Conservation (phyloP, 805 yeast genomes). For the Wickerhamiella brachini region DNA sequence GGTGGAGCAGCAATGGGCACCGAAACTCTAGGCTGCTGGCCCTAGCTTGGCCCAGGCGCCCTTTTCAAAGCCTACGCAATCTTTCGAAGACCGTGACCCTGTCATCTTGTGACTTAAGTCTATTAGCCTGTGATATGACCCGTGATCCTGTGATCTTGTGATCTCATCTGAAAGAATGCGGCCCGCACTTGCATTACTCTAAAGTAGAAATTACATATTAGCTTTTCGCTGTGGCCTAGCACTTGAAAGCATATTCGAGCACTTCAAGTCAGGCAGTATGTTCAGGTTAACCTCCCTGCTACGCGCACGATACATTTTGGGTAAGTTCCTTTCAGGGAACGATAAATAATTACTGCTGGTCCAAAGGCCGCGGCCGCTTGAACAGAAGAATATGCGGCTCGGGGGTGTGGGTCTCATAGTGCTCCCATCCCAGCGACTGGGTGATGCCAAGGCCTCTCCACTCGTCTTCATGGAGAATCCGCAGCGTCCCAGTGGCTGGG, state of each 20-base stretch:
- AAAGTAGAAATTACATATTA: neutral
- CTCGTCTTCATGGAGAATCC: constrained; percentile 85
- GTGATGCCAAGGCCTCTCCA: constrained; percentile 98
- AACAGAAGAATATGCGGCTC: constrained; percentile 93
- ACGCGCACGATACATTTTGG: neutral
- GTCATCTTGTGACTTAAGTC: too few species aligned
- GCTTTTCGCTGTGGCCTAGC: neutral
- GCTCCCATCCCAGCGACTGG: constrained; percentile 95
- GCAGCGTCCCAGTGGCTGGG: constrained; percentile 83
- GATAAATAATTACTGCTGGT: constrained; percentile 1
- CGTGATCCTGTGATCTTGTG: too few species aligned
- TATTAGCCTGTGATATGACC: too few species aligned
- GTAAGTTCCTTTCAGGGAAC: neutral
- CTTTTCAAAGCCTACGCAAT: too few species aligned
- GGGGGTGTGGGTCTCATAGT: constrained; percentile 95
- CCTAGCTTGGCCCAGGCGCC: too few species aligned
- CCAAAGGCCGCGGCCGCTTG: constrained; percentile 28
- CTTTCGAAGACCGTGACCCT: too few species aligned
- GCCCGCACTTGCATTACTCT: neutral
- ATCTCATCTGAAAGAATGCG: too few species aligned
- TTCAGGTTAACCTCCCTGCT: neutral
- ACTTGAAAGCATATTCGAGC: too few species aligned
- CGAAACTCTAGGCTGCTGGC: neutral
- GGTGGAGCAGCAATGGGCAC: constrained; percentile 2
- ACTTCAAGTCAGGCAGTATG: neutral